phyloP scores from a whole-genome alignment of 257 asterid species.

The Nicotiana benthamiana region DNA sequence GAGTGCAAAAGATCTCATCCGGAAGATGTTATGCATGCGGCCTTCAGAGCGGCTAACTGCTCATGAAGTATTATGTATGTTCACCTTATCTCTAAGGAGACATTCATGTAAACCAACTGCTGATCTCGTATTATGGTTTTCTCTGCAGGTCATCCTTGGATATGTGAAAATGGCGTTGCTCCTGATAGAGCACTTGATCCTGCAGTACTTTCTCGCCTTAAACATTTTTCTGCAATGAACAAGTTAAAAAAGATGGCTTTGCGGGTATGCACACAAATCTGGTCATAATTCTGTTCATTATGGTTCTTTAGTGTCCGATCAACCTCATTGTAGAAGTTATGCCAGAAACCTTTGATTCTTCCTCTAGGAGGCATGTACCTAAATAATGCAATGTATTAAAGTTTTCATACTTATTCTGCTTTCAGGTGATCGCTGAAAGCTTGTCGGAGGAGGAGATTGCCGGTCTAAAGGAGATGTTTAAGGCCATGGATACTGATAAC shows the following conservation, averaged over 20 bases:
- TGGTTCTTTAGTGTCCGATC: background rate
- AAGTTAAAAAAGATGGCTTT: slow-evolving; percentile 81
- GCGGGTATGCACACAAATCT: slow-evolving; percentile 43
- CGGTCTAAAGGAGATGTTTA: slow-evolving; percentile 85
- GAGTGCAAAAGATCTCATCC: slow-evolving; percentile 78
- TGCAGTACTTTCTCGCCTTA: slow-evolving; percentile 77
- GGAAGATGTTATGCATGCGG: slow-evolving; percentile 73
- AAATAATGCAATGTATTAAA: background rate
- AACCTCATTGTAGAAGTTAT: background rate
- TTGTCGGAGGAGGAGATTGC: slow-evolving; percentile 94
- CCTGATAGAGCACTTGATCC: slow-evolving; percentile 73
- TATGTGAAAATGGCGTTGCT: slow-evolving; percentile 74
- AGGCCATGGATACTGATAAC: slow-evolving; percentile 86
- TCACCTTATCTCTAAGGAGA: background rate
- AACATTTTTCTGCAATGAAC: slow-evolving; percentile 74
- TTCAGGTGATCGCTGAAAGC: slow-evolving; percentile 93
- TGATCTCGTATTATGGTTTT: background rate
- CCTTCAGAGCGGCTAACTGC: slow-evolving; percentile 78
- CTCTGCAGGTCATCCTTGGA: slow-evolving; percentile 71
- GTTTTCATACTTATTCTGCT: slow-evolving; percentile 9
- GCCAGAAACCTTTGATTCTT: background rate
- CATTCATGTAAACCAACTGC: background rate
- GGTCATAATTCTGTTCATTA: background rate
- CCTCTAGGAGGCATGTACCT: background rate
- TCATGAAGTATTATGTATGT: slow-evolving; percentile 82